phyloP scores from a whole-genome alignment of 2,329 filamentous ascomycete genomes.

The Stachybotrys chartarum region DNA sequence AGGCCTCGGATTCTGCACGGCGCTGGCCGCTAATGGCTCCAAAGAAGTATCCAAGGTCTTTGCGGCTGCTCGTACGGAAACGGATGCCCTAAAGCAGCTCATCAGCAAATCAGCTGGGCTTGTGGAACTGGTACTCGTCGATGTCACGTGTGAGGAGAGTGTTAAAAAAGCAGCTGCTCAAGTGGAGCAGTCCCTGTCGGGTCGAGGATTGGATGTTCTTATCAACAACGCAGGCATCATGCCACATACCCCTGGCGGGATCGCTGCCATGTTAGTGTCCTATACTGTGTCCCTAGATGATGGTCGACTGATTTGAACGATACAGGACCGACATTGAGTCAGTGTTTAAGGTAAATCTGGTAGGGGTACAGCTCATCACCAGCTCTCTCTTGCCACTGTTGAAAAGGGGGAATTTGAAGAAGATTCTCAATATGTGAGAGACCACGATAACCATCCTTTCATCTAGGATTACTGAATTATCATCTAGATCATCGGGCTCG shows the following conservation, averaged over 20 bases:
- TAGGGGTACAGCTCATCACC: not conserved
- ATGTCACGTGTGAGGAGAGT: not conserved
- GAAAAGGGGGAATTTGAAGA: not conserved
- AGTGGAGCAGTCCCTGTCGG: slow-evolving; percentile 1
- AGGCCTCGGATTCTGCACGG: slow-evolving; percentile 22
- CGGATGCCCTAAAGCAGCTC: slow-evolving; percentile 1
- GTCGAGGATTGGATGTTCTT: not conserved
- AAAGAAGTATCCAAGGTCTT: slow-evolving; percentile 3
- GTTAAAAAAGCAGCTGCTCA: not conserved
- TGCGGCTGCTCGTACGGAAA: slow-evolving; percentile 2
- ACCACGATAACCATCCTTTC: no score
- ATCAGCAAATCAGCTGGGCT: not conserved
- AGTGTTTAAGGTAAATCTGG: not conserved
- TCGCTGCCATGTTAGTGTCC: not conserved
- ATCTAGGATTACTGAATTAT: no score
- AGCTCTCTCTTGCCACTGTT: not conserved
- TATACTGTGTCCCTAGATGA: no score
- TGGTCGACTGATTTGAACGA: no score
- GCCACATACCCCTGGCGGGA: not conserved
- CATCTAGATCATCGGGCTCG: no score
- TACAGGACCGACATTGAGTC: not conserved
- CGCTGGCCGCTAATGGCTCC: slow-evolving; percentile 12
- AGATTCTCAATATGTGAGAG: not conserved
- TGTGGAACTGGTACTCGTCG: slow-evolving; percentile 1
- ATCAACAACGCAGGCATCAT: not conserved